phyloP scores from a whole-genome alignment of 805 yeast genomes.

The Spathaspora boniae region DNA sequence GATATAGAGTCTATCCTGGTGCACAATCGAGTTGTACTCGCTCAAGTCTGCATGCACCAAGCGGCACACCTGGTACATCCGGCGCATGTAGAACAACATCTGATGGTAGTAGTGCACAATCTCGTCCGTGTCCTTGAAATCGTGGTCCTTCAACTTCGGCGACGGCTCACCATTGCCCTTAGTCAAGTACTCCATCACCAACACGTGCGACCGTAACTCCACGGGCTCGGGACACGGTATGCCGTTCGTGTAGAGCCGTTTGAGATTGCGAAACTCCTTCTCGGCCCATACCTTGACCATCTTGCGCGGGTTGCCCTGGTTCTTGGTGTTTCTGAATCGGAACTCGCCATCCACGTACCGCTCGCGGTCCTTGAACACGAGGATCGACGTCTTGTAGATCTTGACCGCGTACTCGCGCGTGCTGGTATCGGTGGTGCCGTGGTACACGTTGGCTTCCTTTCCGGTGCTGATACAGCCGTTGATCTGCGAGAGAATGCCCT shows the following conservation, averaged over 20 bases:
- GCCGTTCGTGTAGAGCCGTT: slow-evolving; percentile 71
- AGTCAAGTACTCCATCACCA: slow-evolving; percentile 88
- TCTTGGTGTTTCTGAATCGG: slow-evolving; percentile 81
- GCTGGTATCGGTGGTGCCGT: slow-evolving; percentile 58
- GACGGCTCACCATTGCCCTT: slow-evolving; percentile 85
- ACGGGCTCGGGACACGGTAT: slow-evolving; percentile 94
- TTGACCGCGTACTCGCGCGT: slow-evolving; percentile 78
- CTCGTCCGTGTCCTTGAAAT: slow-evolving; percentile 63
- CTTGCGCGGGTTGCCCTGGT: slow-evolving; percentile 88
- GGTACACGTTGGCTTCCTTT: slow-evolving; percentile 96
- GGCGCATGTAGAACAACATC: slow-evolving; percentile 79
- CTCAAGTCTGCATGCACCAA: slow-evolving; percentile 95
- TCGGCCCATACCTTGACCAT: slow-evolving; percentile 99
- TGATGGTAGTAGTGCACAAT: slow-evolving; percentile 67
- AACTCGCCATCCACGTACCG: slow-evolving; percentile 95
- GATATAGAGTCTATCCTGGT: slow-evolving; percentile 70
- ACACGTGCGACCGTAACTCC: slow-evolving; percentile 82
- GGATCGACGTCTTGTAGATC: slow-evolving; percentile 91
- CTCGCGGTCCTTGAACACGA: slow-evolving; percentile 96
- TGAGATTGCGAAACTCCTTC: slow-evolving; percentile 90
- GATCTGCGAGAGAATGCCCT: slow-evolving; percentile 78
- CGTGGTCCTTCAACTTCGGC: slow-evolving; percentile 84
- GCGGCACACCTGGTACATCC: slow-evolving; percentile 82
- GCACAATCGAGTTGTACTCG: slow-evolving; percentile 90
- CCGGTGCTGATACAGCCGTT: slow-evolving; percentile 97